Evolutionary conservation across 23 red algal species (phyloP), one percentile per base, ranked within the genome.

Genomic region (Gracilariopsis chorda): DNA sequence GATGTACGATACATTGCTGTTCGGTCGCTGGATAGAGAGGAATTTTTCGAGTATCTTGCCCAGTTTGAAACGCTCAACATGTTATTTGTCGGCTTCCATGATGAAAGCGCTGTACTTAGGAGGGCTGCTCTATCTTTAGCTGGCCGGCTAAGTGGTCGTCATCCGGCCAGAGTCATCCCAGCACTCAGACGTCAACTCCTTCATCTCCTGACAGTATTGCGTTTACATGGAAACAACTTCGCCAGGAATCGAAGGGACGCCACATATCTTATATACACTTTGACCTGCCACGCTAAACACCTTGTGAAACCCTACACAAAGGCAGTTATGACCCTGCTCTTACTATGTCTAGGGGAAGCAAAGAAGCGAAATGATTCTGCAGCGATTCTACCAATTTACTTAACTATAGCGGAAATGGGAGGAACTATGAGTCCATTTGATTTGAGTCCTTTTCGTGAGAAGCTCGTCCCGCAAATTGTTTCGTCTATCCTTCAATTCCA

Each of bases 141-240:
- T 3, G 80, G 93, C 27, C 71, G 87, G 10, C 90, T 96, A 32
- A 78, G 82, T 67, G 52, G 60, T 52, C 56, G 57, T 19, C 95
- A 99, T 65, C 93, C 97, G 23, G 97, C 97, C 3, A 44, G 82
- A 27, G 52, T 93, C 16, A 51, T 96, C 35, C 97, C 97, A 36
- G 89, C 87, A 13, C 47, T 99, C 27, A 72, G 93, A 60, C 51
- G 82, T 14, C 58, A 93, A 21, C 76, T 99, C 17, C 35, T 92
- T 67, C 84, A 94, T 72, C 17, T 99, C 29, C 55, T 95, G 19
- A 91, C 88, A 62, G 75, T 86, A 29, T 49, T 99, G 45, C 82
- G 91, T 20, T 94, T 93, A 75, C 67, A 91, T 35, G 84, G 93
- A 0, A 56, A 82, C 19, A 46, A 87, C 34, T 86, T 96, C 16